Evolutionary conservation across 2,329 filamentous ascomycete genomes (phyloP).

Genomic region (Colletotrichum sp.): DNA sequence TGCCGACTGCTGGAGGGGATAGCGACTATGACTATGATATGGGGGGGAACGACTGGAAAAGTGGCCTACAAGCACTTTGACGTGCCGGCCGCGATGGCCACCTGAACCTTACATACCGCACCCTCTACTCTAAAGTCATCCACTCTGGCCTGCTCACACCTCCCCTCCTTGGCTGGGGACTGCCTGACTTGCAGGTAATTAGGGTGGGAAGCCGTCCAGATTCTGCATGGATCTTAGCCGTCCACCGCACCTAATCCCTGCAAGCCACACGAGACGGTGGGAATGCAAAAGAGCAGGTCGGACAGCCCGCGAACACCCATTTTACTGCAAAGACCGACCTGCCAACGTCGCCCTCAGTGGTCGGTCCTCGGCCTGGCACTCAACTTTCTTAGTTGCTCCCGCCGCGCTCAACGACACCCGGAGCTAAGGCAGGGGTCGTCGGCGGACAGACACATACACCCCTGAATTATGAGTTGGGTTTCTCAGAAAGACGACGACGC

Average conservation of each 20-base stretch:
- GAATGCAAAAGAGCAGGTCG: slow-evolving; percentile 5
- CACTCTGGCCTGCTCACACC: slow-evolving; percentile 2
- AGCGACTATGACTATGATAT: slow-evolving; percentile 16
- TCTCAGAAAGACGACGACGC: neutral
- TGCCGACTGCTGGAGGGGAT: neutral
- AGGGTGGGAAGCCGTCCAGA: slow-evolving; percentile 23
- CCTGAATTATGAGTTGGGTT: slow-evolving; percentile 1
- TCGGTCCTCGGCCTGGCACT: slow-evolving; percentile 8
- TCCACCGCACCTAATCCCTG: slow-evolving; percentile 16
- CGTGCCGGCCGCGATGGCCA: slow-evolving; percentile 14
- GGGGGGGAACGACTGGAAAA: neutral
- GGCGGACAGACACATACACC: neutral
- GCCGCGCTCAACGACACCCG: slow-evolving; percentile 6
- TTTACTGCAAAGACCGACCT: neutral
- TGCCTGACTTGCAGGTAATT: slow-evolving; percentile 24
- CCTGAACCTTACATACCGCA: slow-evolving; percentile 23
- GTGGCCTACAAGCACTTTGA: slow-evolving; percentile 12
- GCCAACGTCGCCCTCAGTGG: neutral
- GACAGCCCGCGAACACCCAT: slow-evolving; percentile 7
- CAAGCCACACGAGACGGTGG: slow-evolving; percentile 22
- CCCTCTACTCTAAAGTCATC: slow-evolving; percentile 16
- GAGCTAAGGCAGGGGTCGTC: slow-evolving; percentile 18
- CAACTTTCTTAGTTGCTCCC: slow-evolving; percentile 1
- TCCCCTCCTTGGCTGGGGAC: slow-evolving; percentile 16
- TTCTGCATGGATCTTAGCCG: slow-evolving; percentile 18